Percentiles rank a stretch among this genome's conserved stretches.
Evolutionary conservation across 768 basidiomycete species (phyloP).

Genomic region (Auricularia sp.): DNA sequence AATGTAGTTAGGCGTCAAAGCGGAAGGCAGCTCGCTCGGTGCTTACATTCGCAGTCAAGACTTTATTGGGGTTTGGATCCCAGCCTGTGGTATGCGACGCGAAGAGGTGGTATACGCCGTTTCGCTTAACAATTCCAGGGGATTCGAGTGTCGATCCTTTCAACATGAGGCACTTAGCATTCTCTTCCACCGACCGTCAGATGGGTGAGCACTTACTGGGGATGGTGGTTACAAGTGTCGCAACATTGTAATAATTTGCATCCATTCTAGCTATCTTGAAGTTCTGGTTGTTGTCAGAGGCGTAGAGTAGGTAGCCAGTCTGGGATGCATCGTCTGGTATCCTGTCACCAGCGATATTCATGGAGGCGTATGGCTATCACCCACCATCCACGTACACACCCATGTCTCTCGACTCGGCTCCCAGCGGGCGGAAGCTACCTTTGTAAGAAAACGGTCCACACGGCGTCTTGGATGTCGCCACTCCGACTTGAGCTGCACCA

Average conservation of each 20-base stretch:
- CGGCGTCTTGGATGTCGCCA: constrained; percentile 46
- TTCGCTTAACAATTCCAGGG: constrained; percentile 51
- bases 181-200: no score
- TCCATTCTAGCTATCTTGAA: constrained; percentile 54
- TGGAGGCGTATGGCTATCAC: no score
- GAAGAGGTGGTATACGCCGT: constrained; percentile 47
- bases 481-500: constrained; percentile 50
- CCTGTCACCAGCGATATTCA: no score
- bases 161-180: no score
- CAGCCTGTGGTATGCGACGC: constrained; percentile 47
- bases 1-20: not conserved
- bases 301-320: constrained; percentile 50
- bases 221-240: constrained; percentile 26
- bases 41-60: constrained; percentile 40
- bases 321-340: constrained; percentile 39
- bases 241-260: constrained; percentile 47
- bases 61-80: constrained; percentile 55
- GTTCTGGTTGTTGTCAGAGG: constrained; percentile 58
- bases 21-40: not conserved
- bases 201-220: no score
- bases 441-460: constrained; percentile 52
- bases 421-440: constrained; percentile 44
- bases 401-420: constrained; percentile 51
- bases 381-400: no score
- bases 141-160: constrained; percentile 48